Evolutionary conservation across 495 filamentous ascomycete species (phyloP), one percentile per base, ranked within the genome.

Genomic region (Platismatia glauca): DNA sequence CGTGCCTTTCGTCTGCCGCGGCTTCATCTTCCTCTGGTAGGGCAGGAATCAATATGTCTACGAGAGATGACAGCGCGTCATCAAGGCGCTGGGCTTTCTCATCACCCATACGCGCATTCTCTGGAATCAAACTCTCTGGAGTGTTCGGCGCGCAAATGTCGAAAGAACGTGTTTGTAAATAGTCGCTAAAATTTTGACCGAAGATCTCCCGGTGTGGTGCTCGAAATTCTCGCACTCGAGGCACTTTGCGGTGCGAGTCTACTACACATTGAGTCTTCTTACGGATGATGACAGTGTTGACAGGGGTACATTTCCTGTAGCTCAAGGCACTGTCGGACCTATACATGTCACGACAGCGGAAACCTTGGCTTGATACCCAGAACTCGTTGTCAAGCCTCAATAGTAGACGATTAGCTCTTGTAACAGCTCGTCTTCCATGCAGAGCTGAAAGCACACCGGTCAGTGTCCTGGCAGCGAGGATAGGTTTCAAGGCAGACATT

Each of bases 41-140:
- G 52, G 72, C 68, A 37, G 78, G 79, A 38, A 79, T 69, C 31
- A 83, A 69, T 33, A 75, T 75, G 58, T 83, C 78, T 67, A 84
- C 74, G 29, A 84, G 79, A 64, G 80, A 77, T 55, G 78, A 78
- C 66, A 84, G 72, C 60, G 81, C 81, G 66, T 82, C 81, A 41
- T 82, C 78, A 65, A 84, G 74, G 69, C 81, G 81, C 50, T 64
- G 59, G 38, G 58, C 41, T 57, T 60, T 63, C n/a, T 67, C 68
- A 70, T 70, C 62, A 50, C 61, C 64, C 68, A 68, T 70, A 57
- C 56, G 68, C 41, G 68, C 64, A 68, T 68, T 68, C 38, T 55
- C 27, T 56, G 52, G 38, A 20, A 55, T 52, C 11, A 39, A 5
- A 46, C 13, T 39, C 33, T 3, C 18, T 0, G 20, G 7, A 41